Evolutionary conservation across 139 green algal genomes (phyloP).

Genomic region (Coelastrella sp.): DNA sequence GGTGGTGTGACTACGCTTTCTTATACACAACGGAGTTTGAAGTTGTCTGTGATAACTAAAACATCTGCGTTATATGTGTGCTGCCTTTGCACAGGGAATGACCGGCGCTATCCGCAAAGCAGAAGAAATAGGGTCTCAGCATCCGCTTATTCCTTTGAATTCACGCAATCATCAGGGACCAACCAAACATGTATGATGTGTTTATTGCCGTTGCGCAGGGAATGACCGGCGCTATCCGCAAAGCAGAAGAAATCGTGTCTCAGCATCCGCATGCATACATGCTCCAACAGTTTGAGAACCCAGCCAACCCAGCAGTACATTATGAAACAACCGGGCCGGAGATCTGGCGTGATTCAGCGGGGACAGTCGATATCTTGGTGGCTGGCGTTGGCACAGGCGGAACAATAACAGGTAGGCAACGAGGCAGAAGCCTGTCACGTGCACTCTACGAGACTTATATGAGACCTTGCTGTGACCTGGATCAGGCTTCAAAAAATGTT

Average conservation of each 20-base stretch:
- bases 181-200: no score
- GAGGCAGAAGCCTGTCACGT: no score
- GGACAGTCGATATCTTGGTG: constrained; percentile 94
- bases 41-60: no score
- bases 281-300: constrained; percentile 99
- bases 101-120: constrained; percentile 92
- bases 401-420: constrained; percentile 87
- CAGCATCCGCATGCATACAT: constrained; percentile 82
- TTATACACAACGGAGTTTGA: no score
- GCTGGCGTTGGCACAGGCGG: constrained; percentile 97
- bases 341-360: constrained; percentile 89
- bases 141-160: background rate
- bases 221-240: constrained; percentile 92
- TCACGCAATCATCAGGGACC: no score
- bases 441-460: no score
- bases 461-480: no score
- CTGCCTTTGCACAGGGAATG: constrained; percentile 72
- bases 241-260: constrained; percentile 89
- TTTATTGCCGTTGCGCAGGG: constrained; percentile 49
- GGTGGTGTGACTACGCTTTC: no score
- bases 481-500: no score
- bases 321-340: constrained; percentile 91
- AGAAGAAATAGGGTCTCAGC: constrained; percentile 82
- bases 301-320: constrained; percentile 84
- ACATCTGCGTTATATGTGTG: no score